Evolutionary conservation across 345 rosid species (phyloP), one percentile per base, ranked within the genome.

Genomic region (Dimocarpus longan): DNA sequence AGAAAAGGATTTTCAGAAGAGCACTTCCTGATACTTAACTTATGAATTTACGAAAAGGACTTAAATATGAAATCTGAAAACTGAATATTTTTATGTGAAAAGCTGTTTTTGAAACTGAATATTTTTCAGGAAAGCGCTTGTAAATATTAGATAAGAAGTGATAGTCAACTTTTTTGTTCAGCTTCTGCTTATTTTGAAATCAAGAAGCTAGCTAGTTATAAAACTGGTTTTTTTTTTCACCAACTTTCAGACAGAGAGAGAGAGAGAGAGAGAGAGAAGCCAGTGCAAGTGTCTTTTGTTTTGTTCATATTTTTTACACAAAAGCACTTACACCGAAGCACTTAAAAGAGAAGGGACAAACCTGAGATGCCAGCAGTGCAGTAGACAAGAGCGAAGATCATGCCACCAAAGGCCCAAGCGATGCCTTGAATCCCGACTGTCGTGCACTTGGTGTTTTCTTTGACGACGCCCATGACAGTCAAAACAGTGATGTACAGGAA

Each of bases 321-420:
- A 54, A 54, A 54, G 21, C n/a, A 54, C 59, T 54, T 16, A 50
- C 56, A 15, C 59, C 5, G 19, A 54, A 54, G 59, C n/a, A n/a
- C 59, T 16, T 54, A 32, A 39, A 71, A 68, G 21, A 62, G 24
- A 0, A 21, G 19, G 1, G 4, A 7, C 16, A 10, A 13, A 86
- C 91, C 91, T 8, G 91, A 88, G 64, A 88, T 88, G 15, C 91
- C 91, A 63, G 91, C 91, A 4, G 91, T 88, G 50, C 91, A 86
- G 80, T 88, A 88, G 26, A 88, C 91, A n/a, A 88, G 91, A 48
- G 85, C 91, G 84, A 88, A 88, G 85, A 88, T 88, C 91, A 88
- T 88, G 73, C 91, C 91, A 68, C 91, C 91, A 39, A 88, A 88
- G 16, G 91, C 88, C 91, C 91, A 88, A n/a, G 91, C 91, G 70